Evolutionary conservation across 164 flowering plant species (phyloP).

Genomic region (Stephania cephalantha): DNA sequence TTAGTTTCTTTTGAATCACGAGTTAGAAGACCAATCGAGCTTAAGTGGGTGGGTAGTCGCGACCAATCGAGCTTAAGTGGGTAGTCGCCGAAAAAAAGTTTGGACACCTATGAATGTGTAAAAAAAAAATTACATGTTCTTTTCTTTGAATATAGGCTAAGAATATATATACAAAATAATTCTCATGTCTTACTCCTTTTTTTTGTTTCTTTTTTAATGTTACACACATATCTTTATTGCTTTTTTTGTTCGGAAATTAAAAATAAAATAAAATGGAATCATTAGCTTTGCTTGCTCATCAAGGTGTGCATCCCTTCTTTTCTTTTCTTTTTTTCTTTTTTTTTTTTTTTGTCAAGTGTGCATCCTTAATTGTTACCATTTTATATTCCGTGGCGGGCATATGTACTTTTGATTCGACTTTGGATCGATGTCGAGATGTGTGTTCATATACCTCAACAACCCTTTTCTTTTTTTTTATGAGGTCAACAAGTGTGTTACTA

Average conservation of each 20-base stretch:
- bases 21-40: too few relatives aligned
- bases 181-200: background rate
- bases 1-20: too few relatives aligned
- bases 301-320: conserved; percentile 1
- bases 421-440: too few relatives aligned
- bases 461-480: too few relatives aligned
- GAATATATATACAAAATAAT: background rate
- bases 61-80: too few relatives aligned
- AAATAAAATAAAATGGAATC: background rate
- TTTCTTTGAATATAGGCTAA: conserved; percentile 2
- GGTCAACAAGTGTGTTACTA: too few relatives aligned
- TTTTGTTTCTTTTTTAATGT: background rate
- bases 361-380: too few relatives aligned
- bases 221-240: background rate
- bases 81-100: background rate
- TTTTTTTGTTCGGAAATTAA: background rate
- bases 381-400: too few relatives aligned
- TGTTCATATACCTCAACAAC: too few relatives aligned
- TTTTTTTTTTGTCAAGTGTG: too few relatives aligned
- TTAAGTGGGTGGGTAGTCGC: too few relatives aligned
- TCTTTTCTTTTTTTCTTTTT: background rate
- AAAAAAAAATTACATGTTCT: background rate
- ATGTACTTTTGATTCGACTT: too few relatives aligned
- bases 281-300: conserved; percentile 4
- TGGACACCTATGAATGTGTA: background rate